Conservation (phyloP, 2,329 filamentous ascomycete genomes). For the Fusarium nodosum region DNA sequence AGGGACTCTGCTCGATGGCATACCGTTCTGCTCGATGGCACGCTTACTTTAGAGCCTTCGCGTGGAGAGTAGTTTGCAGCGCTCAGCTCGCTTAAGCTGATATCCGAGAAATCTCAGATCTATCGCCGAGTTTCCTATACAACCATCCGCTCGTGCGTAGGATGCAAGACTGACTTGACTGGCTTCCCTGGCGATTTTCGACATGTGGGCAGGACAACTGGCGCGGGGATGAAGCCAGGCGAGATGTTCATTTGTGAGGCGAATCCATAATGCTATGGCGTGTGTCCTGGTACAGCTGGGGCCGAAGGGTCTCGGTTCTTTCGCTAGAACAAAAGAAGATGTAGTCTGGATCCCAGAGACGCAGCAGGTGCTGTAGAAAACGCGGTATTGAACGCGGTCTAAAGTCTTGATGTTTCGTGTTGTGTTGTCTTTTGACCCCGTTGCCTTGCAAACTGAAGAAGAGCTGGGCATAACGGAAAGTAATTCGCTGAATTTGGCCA, state of each 20-base stretch:
- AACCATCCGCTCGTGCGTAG: constrained; percentile 15
- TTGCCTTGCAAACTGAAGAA: constrained; percentile 20
- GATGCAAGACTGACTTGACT: constrained; percentile 5
- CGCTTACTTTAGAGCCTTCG: constrained; percentile 7
- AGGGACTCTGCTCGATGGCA: constrained; percentile 6
- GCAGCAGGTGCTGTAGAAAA: constrained; percentile 19
- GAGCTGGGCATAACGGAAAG: constrained; percentile 10
- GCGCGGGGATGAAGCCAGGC: constrained; percentile 41
- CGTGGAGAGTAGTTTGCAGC: constrained; percentile 5
- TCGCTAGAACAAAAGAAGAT: constrained; percentile 28
- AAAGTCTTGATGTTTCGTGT: constrained; percentile 29
- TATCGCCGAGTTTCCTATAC: constrained; percentile 27
- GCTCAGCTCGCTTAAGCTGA: constrained; percentile 31
- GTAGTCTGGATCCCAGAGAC: constrained; percentile 18
- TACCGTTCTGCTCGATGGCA: constrained; percentile 3
- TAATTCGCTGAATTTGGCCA: constrained; percentile 24
- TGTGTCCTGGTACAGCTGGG: constrained; percentile 23
- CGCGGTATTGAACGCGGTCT: constrained; percentile 26
- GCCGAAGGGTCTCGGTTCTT: constrained; percentile 9
- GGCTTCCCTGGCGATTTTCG: constrained; percentile 25
- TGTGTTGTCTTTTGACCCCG: constrained; percentile 28
- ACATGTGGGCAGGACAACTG: constrained; percentile 23
- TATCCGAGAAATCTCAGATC: constrained; percentile 29
- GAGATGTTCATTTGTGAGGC: constrained; percentile 38
- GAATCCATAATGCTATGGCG: constrained; percentile 33